Evolutionary conservation across 106 monocot genomes (phyloP).

Genomic region (Ottelia alismoides): DNA sequence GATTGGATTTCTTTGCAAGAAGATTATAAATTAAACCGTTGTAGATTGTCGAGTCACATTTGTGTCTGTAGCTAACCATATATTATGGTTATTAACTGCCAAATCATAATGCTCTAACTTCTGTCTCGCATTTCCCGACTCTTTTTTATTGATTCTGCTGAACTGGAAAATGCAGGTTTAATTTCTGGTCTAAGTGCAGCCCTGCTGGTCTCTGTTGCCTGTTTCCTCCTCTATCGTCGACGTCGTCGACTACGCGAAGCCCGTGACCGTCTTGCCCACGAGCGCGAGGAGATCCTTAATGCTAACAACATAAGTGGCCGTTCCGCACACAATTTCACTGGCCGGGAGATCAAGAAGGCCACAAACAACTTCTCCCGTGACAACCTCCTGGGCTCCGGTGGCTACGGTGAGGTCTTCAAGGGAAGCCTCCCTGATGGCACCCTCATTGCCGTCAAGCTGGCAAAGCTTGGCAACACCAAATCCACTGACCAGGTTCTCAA

Average conservation of each 20-base stretch:
- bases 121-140: no score
- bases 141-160: no score
- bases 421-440: neutral
- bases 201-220: neutral
- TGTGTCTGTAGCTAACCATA: neutral
- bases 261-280: slow-evolving; percentile 8
- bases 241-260: slow-evolving; percentile 6
- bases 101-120: neutral
- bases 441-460: neutral
- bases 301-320: slow-evolving; percentile 18
- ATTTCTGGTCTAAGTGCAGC: slow-evolving; percentile 2
- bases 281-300: slow-evolving; percentile 22
- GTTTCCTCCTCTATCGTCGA: slow-evolving; percentile 5
- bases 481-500: neutral
- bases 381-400: neutral
- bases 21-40: no score
- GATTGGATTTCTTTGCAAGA: no score
- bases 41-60: no score
- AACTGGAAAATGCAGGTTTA: slow-evolving; percentile 12
- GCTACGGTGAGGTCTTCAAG: neutral
- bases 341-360: neutral
- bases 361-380: neutral
- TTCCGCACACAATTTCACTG: slow-evolving; percentile 14
- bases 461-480: neutral
- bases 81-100: neutral